Evolutionary conservation across 2,329 filamentous ascomycete species (phyloP), one percentile per base, ranked within the genome.

Genomic region (Magnaporthiopsis poae): DNA sequence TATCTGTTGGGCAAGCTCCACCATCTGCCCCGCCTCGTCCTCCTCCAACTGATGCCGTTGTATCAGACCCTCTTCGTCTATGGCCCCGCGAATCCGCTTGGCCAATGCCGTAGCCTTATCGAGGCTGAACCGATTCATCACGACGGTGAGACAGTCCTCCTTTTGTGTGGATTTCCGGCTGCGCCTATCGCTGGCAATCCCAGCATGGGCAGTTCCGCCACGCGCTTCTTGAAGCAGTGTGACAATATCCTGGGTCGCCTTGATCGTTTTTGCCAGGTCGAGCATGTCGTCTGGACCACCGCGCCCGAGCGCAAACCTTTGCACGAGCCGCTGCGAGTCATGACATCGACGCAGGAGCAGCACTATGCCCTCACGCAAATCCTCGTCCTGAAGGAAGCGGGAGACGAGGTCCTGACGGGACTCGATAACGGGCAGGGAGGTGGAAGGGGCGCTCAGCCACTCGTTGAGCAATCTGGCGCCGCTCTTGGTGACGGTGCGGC

Each of bases 271-370:
- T 0, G 91, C 91, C 18, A 99, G 81, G 64, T 87, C 90, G 61
- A 98, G 81, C 56, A 99, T 83, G 75, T 98, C 95, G 74, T 98
- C 94, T 0, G 94, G 85, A 72, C 96, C 90, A n/a, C 94, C 95
- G 69, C 91, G 86, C 13, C 94, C 93, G 11, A 98, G 84, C 0
- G 94, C 90, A 75, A 99, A 98, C 74, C 95, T 97, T 73, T 98
- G 95, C 1, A 96, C 88, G 3, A 99, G 81, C 1, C 95, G 90
- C 73, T 96, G 89, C 2, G 91, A 92, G 77, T 99, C 95, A 71
- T 92, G 88, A 65, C 88, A 94, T 31, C 86, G 84, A 69, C 87
- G 86, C 2, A 99, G 81, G 2, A 96, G 80, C 21, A 85, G 75
- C 1, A 87, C 79, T 31, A 96, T 79, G 61, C 86, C 82, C 70